Evolutionary conservation across 768 basidiomycete species (phyloP).

Genomic region (Lactarius trivialis): DNA sequence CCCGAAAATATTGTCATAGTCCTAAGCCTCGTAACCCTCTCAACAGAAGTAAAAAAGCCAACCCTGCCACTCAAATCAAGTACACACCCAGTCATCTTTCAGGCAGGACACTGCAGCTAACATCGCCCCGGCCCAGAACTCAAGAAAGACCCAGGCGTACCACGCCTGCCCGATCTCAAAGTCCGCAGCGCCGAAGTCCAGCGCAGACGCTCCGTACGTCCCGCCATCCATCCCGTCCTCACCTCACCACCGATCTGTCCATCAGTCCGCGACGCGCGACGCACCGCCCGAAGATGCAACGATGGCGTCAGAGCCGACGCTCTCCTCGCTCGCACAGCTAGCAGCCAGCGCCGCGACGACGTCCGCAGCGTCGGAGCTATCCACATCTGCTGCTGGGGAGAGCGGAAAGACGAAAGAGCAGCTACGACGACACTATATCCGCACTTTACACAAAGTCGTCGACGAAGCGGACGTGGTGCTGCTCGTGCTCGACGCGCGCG

Average conservation of each 20-base stretch:
- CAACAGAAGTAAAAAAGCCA: too few species aligned
- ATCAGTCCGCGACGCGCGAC: constrained; percentile 5
- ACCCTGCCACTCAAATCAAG: background rate
- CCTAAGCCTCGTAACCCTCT: too few species aligned
- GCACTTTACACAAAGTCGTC: constrained; percentile 83
- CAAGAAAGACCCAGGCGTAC: constrained; percentile 86
- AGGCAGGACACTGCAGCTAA: background rate
- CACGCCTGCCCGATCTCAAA: constrained; percentile 72
- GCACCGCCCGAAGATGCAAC: constrained; percentile 43
- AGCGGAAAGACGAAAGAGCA: constrained; percentile 59
- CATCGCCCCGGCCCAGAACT: constrained; percentile 42
- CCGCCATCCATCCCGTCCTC: background rate
- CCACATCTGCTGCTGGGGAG: too few species aligned
- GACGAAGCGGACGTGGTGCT: constrained; percentile 89
- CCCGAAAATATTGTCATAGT: too few species aligned
- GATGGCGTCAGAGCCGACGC: constrained; percentile 71
- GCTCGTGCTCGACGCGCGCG: constrained; percentile 86
- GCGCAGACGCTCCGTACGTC: constrained; percentile 38
- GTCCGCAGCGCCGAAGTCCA: constrained; percentile 46
- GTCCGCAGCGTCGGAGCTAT: constrained; percentile 27
- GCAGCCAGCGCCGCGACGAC: constrained; percentile 33
- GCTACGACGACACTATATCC: constrained; percentile 64
- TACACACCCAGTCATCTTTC: background rate
- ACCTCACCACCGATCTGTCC: background rate
- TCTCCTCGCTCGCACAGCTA: constrained; percentile 51